Conservation (phyloP, 2,329 filamentous ascomycete genomes). For the Penicillium sp. region DNA sequence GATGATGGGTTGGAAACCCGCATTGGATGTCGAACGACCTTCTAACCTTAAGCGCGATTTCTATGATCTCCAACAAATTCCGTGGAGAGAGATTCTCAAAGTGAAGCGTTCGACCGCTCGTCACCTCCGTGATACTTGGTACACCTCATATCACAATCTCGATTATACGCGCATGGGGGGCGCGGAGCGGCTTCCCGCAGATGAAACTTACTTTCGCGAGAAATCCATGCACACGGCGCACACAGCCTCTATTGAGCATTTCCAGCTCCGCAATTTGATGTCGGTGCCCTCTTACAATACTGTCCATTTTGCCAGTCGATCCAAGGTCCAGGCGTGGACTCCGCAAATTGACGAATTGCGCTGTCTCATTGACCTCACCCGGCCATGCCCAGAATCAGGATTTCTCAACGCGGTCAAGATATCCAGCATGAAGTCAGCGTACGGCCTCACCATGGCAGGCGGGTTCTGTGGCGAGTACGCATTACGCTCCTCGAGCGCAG, state of each 20-base stretch:
- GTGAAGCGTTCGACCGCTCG: slow-evolving; percentile 39
- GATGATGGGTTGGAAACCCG: slow-evolving; percentile 37
- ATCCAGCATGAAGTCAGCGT: slow-evolving; percentile 52
- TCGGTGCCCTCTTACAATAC: slow-evolving; percentile 55
- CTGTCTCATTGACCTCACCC: slow-evolving; percentile 51
- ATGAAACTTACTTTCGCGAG: slow-evolving; percentile 49
- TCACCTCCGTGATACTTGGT: slow-evolving; percentile 39
- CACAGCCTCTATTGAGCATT: slow-evolving; percentile 54
- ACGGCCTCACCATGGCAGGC: slow-evolving; percentile 53
- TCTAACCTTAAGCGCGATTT: slow-evolving; percentile 23
- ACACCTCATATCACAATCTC: slow-evolving; percentile 42
- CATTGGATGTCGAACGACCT: slow-evolving; percentile 33
- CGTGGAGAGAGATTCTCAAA: slow-evolving; percentile 38
- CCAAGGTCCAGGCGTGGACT: slow-evolving; percentile 50
- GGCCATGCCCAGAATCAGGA: slow-evolving; percentile 37
- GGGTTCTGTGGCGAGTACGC: slow-evolving; percentile 59
- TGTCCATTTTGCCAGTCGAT: slow-evolving; percentile 52
- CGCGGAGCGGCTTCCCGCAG: slow-evolving; percentile 34
- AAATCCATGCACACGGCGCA: slow-evolving; percentile 50
- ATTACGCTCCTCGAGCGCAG: slow-evolving; percentile 40
- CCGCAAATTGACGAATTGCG: slow-evolving; percentile 43
- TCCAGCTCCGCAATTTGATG: slow-evolving; percentile 59
- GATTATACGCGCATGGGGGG: slow-evolving; percentile 26
- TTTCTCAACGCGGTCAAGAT: slow-evolving; percentile 45
- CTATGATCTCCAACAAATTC: slow-evolving; percentile 44